Base-by-base conservation (phyloP, 352 stramenopile species). In the Globisporangium nodosum region DNA sequence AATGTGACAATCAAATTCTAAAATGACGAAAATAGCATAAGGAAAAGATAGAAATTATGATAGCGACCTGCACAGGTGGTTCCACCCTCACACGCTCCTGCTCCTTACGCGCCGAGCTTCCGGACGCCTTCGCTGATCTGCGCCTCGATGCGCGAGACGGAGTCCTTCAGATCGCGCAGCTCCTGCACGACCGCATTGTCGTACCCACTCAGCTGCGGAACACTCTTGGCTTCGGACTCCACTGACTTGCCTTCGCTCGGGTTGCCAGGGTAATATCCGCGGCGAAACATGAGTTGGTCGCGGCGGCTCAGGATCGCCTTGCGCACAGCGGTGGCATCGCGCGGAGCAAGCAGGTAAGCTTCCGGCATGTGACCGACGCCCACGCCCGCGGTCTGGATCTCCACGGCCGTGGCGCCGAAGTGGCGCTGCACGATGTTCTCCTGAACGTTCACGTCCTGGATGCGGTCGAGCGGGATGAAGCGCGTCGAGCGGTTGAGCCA, bases 401-500 rank as follows among this genome's bases (percentile, higher is more conserved):
- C 69, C 21, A 81, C 52, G 45, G 48, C 51, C 37, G 69, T 71
- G 9, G 76, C 42, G 40, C 59, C 56, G 48, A 74, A 78, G 53
- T 67, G 68, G 27, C 64, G 62, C 60, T 78, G 64, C 7, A 78
- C 60, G 37, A 69, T 74, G 56, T 60, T 62, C 46, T 81, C 66
- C 3, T 56, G 56, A 12, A 81, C 61, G 52, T 73, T 78, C n/a
- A 81, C 67, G 52, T 81, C 72, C 60, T 81, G 72, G 56, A 81
- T 73, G 37, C 67, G 61, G 54, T 81, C 72, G 20, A 78, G 64
- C 30, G 69, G 72, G 50, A 78, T 76, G 50, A 56, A 73, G 54
- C 76, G 76, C 54, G 65, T 68, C 18, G 67, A 71, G 27, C 71
- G 69, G 48, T 71, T 66, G 27, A 81, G 55, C 72, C 72, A 77